These are phyloP conservation scores for Barbarea vulgaris DNA, from an alignment of 345 rosid species.

Conservation along the genomic window DNA sequence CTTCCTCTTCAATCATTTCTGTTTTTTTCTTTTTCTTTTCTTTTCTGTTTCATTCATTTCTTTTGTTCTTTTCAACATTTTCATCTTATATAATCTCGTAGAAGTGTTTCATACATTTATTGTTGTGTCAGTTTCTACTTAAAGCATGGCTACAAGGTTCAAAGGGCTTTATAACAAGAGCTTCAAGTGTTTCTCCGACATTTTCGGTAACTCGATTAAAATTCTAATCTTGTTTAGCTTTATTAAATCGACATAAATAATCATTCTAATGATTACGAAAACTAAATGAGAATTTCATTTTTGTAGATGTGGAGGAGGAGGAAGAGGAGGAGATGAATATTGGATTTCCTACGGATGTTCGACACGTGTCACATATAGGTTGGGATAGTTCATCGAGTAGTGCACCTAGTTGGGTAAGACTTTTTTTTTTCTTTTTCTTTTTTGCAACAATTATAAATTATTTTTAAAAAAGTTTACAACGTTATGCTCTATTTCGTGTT, in stretches of 20 bases:
- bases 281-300: slow-evolving; percentile 16
- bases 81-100: background rate
- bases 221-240: background rate
- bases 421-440: background rate
- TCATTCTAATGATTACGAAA: background rate
- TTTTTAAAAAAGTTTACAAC: background rate
- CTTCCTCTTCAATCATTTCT: slow-evolving; percentile 22
- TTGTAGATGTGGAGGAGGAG: slow-evolving; percentile 51
- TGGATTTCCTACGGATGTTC: slow-evolving; percentile 93
- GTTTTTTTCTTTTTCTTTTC: too few relatives aligned
- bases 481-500: background rate
- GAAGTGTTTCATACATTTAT: background rate
- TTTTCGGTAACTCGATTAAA: slow-evolving; percentile 53
- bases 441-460: slow-evolving; percentile 2
- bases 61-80: background rate
- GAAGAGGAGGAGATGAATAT: slow-evolving; percentile 75
- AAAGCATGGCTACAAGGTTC: slow-evolving; percentile 70
- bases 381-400: slow-evolving; percentile 75
- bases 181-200: slow-evolving; percentile 78
- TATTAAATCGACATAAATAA: background rate
- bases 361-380: slow-evolving; percentile 94
- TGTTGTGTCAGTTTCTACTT: slow-evolving; percentile 23
- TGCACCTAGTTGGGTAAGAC: slow-evolving; percentile 90
- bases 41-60: background rate
- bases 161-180: slow-evolving; percentile 77